Evolutionary conservation across 2,329 filamentous ascomycete genomes (phyloP), one percentile per base, ranked within the genome.

Genomic region (Rhinocladiella similis): DNA sequence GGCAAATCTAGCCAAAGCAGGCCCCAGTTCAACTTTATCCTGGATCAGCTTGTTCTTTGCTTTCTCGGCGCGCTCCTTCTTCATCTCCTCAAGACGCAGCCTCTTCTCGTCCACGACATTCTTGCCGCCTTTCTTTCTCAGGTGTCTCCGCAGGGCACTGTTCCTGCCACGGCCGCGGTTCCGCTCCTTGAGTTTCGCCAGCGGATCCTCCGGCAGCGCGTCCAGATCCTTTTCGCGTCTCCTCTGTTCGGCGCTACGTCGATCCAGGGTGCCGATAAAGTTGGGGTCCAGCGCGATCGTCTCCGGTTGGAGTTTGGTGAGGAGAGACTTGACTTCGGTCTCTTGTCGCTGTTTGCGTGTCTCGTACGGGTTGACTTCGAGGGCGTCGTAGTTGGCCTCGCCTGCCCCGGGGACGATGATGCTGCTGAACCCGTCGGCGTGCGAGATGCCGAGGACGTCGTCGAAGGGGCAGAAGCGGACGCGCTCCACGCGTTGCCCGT

Each of bases 61-160:
- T 72, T 84, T 84, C 72, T 88, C 84, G 64, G 87, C 85, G 67
- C 82, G 80, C 63, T 82, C 80, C 70, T 84, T 83, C 77, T 88
- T 86, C 70, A 96, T 79, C 74, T 91, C 90, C 72, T 97, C 90
- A 47, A 92, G 87, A 70, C 87, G 86, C 72, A 96, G 75, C 69
- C 89, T 87, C 82, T 93, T 92, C 80, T 97, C 94, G 77, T 99
- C 94, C 71, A 99, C 91, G 56, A 99, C 84, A 72, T 97, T 97
- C 81, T 88, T 90, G 68, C 88, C 87, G 45, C 90, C 86, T 77
- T 94, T 92, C 84, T 97, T 97, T 64, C 94, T 80, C 68, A 97
- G 74, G 70, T 95, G 92, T 72, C 92, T 91, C 69, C 91, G 86
- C 62, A 97, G 75, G 56, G 89, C 89, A 65, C 88, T 91, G 70